A percentile compares a stretch with the other conserved stretches of the same genome.
Evolutionary conservation across 371 early-diverging fungal genomes (phyloP).

Genomic region (Coemansia sp.): DNA sequence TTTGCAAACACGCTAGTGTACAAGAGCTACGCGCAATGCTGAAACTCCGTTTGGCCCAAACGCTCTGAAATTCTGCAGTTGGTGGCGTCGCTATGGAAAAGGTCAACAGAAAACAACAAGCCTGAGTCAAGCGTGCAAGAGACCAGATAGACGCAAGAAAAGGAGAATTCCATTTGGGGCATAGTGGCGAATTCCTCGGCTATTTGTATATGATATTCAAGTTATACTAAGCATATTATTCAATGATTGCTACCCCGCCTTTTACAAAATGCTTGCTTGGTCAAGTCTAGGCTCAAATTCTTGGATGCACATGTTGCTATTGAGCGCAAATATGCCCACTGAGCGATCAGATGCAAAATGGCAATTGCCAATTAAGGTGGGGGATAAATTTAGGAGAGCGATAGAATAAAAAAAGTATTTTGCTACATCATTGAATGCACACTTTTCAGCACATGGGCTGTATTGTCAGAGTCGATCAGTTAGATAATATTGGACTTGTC

Average conservation of each 20-base stretch:
- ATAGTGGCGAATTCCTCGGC: conserved; percentile 6
- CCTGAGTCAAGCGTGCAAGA: neutral
- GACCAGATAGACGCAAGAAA: conserved; percentile 5
- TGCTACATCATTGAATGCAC: no score
- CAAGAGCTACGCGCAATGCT: neutral
- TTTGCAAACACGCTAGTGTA: neutral
- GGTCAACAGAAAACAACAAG: neutral
- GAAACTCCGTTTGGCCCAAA: neutral
- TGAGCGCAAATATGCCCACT: neutral
- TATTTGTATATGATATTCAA: conserved; percentile 6
- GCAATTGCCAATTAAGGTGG: neutral
- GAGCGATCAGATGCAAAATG: neutral
- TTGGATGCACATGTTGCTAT: neutral
- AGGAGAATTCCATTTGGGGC: neutral
- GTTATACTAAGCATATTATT: neutral
- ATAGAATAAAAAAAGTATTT: neutral
- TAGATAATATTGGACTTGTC: neutral
- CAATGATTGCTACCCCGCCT: conserved; percentile 5
- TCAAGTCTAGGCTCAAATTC: conserved; percentile 1
- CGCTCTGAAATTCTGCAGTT: no score
- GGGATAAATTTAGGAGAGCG: neutral
- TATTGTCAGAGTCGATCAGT: neutral
- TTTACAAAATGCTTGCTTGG: neutral
- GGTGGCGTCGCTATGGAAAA: neutral
- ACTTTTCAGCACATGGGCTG: neutral